These are phyloP conservation scores for Chaetomium cochliodes DNA, from an alignment of 495 filamentous ascomycete species.

Conservation along the genomic window DNA sequence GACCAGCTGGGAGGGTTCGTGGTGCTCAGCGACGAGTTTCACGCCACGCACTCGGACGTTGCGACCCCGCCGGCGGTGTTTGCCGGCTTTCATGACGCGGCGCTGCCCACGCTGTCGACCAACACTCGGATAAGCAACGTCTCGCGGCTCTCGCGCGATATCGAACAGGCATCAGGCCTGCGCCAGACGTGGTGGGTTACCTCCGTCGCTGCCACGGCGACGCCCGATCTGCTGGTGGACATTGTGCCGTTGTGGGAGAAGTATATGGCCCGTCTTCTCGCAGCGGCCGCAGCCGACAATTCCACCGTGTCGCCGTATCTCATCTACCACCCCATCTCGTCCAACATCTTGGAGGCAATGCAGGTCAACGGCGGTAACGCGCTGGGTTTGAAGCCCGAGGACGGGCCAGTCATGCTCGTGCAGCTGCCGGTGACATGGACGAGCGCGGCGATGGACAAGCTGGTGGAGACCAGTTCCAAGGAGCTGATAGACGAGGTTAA, in stretches of 20 bases:
- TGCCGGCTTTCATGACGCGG: constrained; percentile 12
- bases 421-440: constrained; percentile 26
- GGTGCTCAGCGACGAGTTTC: constrained; percentile 27
- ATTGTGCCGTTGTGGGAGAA: constrained; percentile 25
- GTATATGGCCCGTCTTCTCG: constrained; percentile 16
- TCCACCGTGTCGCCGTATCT: constrained; percentile 18
- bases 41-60: constrained; percentile 12
- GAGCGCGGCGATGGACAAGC: constrained; percentile 20
- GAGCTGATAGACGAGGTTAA: constrained; percentile 35
- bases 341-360: constrained; percentile 31
- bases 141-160: constrained; percentile 16
- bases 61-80: constrained; percentile 22
- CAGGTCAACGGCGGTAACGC: constrained; percentile 36
- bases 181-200: constrained; percentile 28
- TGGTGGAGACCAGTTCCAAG: constrained; percentile 33
- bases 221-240: constrained; percentile 22
- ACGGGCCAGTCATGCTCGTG: constrained; percentile 30
- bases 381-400: constrained; percentile 29
- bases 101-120: constrained; percentile 3
- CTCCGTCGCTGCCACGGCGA: constrained; percentile 21
- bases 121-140: constrained; percentile 22
- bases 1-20: constrained; percentile 21
- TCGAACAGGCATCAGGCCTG: constrained; percentile 16
- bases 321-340: constrained; percentile 30
- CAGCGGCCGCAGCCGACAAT: constrained; percentile 16